Evolutionary conservation across 2,329 filamentous ascomycete species (phyloP), one percentile per base, ranked within the genome.

Genomic region (Stachybotrys chartarum): DNA sequence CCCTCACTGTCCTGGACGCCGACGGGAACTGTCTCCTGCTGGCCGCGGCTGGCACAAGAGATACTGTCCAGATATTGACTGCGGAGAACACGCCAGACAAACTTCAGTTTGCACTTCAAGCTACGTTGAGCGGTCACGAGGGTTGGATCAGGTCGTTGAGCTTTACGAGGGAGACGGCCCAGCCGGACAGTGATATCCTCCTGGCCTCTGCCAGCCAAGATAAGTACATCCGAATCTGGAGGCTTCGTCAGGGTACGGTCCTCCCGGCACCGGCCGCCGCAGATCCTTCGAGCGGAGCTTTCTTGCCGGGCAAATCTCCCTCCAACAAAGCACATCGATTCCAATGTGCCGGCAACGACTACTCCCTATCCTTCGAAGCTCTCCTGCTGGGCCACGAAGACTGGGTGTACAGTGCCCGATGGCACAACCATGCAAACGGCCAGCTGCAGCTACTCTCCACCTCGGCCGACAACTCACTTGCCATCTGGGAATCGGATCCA

Each of bases 171-270:
- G 89, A 94, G 66, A 79, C 72, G 14, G 67, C 74, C 3, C 72
- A 74, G 24, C 61, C 72, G 1, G 70, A 75, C 0, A 82, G 82
- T 53, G 92, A 97, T 67, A 68, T 96, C 5, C 73, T 97, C 24
- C 80, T 99, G 18, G 91, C 93, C 1, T 97, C 93, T 11, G 92
- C 92, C 24, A 97, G 93, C 68, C 94, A 99, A 70, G 94, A 99
- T 72, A 97, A 96, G 73, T 99, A 97, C 65, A 87, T 97, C 57
- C 88, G 94, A 46, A 81, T 99, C 42, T 99, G 94, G 94, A 84
- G 92, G 56, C 75, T 99, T 42, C 88, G 89, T 60, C 77, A 82
- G 58, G 90, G 90, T 39, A 80, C 81, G 56, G 82, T 85, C 39
- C 72, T 88, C 1, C 84, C 86, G 1, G 73, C 78, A 0, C 75